These are phyloP conservation scores for Flaveria trinervia DNA, from an alignment of 129 eudicot genomes.

Conservation along the genomic window DNA sequence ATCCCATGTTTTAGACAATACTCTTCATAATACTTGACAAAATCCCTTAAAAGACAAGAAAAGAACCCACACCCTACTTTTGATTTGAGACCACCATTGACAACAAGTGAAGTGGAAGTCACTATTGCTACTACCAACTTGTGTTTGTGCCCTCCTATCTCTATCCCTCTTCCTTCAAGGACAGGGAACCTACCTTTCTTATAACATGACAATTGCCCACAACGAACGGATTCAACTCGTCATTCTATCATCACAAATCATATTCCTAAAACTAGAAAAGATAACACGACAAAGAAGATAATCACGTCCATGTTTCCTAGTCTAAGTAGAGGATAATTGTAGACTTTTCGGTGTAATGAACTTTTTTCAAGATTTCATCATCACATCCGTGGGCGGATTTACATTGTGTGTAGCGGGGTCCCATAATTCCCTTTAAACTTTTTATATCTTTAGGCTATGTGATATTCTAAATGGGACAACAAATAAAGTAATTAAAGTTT, in stretches of 20 bases:
- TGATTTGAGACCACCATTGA: slow-evolving; percentile 26
- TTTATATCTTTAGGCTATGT: too few relatives aligned
- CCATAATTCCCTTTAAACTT: too few relatives aligned
- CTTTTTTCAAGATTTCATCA: slow-evolving; percentile 7
- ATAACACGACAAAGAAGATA: neutral
- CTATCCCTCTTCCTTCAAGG: slow-evolving; percentile 35
- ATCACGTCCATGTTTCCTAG: neutral
- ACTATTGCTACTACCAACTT: slow-evolving; percentile 30
- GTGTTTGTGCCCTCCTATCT: slow-evolving; percentile 14
- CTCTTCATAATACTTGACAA: slow-evolving; percentile 4
- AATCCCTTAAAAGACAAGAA: slow-evolving; percentile 21
- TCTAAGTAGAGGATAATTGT: neutral
- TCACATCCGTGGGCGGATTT: neutral
- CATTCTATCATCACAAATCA: neutral
- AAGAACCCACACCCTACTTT: neutral
- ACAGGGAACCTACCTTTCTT: slow-evolving; percentile 36
- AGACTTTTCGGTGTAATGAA: slow-evolving; percentile 1
- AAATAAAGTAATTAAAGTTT: too few relatives aligned
- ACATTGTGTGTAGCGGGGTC: too few relatives aligned
- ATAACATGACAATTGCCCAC: slow-evolving; percentile 13
- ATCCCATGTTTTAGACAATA: neutral
- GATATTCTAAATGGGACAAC: too few relatives aligned
- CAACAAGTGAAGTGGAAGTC: slow-evolving; percentile 39
- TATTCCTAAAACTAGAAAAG: slow-evolving; percentile 22
- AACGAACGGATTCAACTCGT: neutral